Percentiles rank a stretch among this genome's conserved stretches.
Evolutionary conservation across 1,139 yeast species (phyloP).

Genomic region (Zhuliangozyma blackwelliae): DNA sequence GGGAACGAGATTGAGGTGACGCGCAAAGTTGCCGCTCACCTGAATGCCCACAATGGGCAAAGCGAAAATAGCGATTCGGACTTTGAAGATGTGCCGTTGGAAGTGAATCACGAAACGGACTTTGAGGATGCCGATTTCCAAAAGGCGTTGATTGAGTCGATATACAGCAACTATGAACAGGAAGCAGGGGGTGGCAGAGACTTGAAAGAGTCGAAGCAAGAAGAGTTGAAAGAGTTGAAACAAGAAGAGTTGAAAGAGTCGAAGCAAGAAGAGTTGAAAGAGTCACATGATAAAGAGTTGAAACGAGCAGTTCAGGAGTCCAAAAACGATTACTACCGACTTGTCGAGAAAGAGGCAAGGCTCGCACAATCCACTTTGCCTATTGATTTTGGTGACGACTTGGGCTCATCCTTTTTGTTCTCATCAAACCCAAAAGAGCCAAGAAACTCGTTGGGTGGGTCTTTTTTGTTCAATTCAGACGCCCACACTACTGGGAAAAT

Average conservation of each 20-base stretch:
- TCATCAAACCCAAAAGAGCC: not conserved
- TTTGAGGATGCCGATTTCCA: slow-evolving; percentile 29
- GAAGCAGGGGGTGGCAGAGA: not conserved
- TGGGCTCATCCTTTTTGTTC: slow-evolving; percentile 13
- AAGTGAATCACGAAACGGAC: slow-evolving; percentile 18
- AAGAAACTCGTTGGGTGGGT: slow-evolving; percentile 4
- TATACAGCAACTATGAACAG: slow-evolving; percentile 27
- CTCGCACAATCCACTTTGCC: too few species aligned
- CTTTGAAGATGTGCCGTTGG: slow-evolving; percentile 59
- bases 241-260: slow-evolving; percentile 16
- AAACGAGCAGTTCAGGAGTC: slow-evolving; percentile 46
- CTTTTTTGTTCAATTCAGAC: slow-evolving; percentile 8
- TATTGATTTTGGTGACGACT: slow-evolving; percentile 1
- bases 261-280: slow-evolving; percentile 16
- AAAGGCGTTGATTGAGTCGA: slow-evolving; percentile 33
- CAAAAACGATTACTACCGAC: slow-evolving; percentile 26
- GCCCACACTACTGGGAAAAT: slow-evolving; percentile 6
- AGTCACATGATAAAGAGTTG: slow-evolving; percentile 31
- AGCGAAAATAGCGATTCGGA: slow-evolving; percentile 39
- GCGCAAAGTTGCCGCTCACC: slow-evolving; percentile 6
- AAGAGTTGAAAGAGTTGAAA: not conserved
- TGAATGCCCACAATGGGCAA: not conserved
- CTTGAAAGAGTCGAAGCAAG: not conserved
- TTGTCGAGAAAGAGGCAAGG: slow-evolving; percentile 5
- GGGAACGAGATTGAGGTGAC: slow-evolving; percentile 3